Base-by-base conservation (phyloP, 1,284 basidiomycete genomes). In the Fomitopsis betulina region DNA sequence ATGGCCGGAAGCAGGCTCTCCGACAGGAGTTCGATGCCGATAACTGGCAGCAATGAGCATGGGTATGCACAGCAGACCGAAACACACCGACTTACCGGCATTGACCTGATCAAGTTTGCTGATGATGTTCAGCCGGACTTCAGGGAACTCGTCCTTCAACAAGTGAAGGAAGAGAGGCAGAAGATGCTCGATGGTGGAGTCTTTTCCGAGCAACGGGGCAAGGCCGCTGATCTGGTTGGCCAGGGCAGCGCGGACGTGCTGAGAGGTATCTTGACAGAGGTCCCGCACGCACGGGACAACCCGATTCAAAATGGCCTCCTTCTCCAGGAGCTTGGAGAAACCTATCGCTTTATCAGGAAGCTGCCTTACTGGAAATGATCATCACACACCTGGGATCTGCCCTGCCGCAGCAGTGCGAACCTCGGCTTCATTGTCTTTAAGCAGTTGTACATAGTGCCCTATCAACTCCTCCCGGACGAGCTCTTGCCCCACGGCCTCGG, bases 401-500 rank as follows among this genome's bases (percentile, higher is more conserved):
- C 93, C 93, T 27, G 97, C 88, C 53, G 93, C 95, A 32, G 97
- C 97, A 49, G 96, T 98, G 63, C 96, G 86, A 55, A 99, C 97
- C 76, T 99, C 97, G 23, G 97, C 97, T 77, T 99, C 97, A 69
- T 98, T 97, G 72, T 99, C 97, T 75, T 98, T 98, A 68, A 99
- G 79, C 51, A 99, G 80, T 59, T 93, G 89, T 3, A 98, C 94
- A 72, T 93, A 99, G 61, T 97, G 94, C 51, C 86, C 85, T 60
- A 97, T 94, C 58, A 99, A 79, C 72, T 99, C 97, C 66, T 98
- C 96, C 62, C 94, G 84, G 53, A 98, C 93, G 58, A 99, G 85
- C 53, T 96, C 94, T 63, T 85, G 79, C 13, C 96, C 96, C 33
- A 98, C 93, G 15, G 93, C 89, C 69, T 96, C 91, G 2, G 97